Evolutionary conservation across 257 asterid species (phyloP).

Genomic region (Solanum verrucosum): DNA sequence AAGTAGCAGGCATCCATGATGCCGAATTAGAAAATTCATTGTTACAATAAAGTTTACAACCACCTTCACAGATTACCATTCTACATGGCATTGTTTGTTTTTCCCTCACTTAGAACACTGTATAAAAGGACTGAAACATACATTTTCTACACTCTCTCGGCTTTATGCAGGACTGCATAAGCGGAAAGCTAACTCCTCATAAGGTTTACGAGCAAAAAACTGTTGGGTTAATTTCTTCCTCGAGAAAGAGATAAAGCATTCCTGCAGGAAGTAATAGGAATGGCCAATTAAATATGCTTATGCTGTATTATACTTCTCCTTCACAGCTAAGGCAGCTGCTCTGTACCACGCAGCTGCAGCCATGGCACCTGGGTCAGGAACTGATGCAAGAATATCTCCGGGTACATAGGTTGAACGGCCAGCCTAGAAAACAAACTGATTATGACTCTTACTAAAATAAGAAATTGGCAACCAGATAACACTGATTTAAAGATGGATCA

Average conservation of each 20-base stretch:
- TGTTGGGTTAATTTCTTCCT: constrained; percentile 1
- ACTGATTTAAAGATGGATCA: background rate
- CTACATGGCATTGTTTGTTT: background rate
- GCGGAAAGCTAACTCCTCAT: constrained; percentile 22
- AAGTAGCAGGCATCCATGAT: background rate
- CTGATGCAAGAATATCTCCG: constrained; percentile 65
- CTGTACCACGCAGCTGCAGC: constrained; percentile 90
- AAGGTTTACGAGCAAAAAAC: background rate
- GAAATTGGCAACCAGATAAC: background rate
- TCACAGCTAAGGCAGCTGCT: constrained; percentile 71
- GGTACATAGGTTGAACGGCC: constrained; percentile 88
- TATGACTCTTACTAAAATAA: background rate
- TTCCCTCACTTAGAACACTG: background rate
- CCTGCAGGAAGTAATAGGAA: constrained; percentile 8
- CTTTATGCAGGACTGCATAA: constrained; percentile 15
- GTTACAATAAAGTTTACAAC: background rate
- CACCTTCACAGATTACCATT: background rate
- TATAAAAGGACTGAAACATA: background rate
- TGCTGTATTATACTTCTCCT: constrained; percentile 22
- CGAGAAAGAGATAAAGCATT: constrained; percentile 3
- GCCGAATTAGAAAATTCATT: background rate
- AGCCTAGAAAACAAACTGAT: constrained; percentile 50
- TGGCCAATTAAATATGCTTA: constrained; percentile 6
- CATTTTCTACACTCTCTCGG: constrained; percentile 8
- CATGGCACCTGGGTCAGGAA: constrained; percentile 95